Base-by-base conservation (phyloP, 495 filamentous ascomycete genomes). In the Hypoxylon subgilvum region DNA sequence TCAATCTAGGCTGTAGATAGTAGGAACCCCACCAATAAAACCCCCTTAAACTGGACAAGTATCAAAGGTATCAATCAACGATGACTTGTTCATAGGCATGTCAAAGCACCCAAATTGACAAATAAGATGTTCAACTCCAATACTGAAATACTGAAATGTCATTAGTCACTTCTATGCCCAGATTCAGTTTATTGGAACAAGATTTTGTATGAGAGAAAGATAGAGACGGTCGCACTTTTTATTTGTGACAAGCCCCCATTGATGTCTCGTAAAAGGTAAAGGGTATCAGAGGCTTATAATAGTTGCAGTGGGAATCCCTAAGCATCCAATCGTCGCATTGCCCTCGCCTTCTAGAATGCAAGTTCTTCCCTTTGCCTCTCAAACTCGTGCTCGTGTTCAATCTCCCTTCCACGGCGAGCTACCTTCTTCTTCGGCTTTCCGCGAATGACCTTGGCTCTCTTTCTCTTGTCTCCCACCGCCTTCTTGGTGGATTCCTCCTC, bases 301-400 rank as follows among this genome's bases (percentile, higher is more conserved):
- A 16, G 28, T 16, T 44, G 40, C n/a, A 17, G n/a, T 16, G 40
- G 28, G 9, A 42, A 48, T 21, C n/a, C n/a, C n/a, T n/a, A 9
- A 27, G 23, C 8, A 19, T 8, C 9, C 47, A 51, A 1, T 5
- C 47, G 21, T 12, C 10, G 4, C 17, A 21, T 47, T 18, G 16
- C n/a, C 22, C n/a, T 6, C 9, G 13, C 23, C 35, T 35, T 50
- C 51, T 77, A 79, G 46, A 78, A 79, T 14, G 72, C 74, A 47
- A 79, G 68, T 56, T 78, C 46, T 41, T 51, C 64, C 38, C 67
- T 68, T 61, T 58, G 67, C 23, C 57, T 46, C 30, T 76, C 73
- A 22, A 71, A 78, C 69, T 89, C 87, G 8, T 79, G 80, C 64
- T 90, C 87, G 55, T 88, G 86, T 73, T 91, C 88, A 54, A 89